These are phyloP conservation scores for Verticillium dahliae DNA, from an alignment of 2,329 filamentous ascomycete genomes.

Conservation along the genomic window DNA sequence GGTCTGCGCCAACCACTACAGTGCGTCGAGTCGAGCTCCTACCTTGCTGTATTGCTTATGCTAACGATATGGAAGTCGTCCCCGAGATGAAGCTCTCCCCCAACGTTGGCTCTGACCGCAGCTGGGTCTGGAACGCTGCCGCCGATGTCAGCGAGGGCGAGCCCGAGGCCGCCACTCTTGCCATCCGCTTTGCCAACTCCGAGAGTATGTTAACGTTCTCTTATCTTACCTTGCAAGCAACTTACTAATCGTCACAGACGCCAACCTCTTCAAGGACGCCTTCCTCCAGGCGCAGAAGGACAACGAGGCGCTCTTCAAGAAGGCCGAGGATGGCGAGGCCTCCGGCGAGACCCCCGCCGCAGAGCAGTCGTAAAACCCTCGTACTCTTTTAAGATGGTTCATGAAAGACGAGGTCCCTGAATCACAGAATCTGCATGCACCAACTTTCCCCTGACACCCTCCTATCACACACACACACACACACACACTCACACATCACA, in stretches of 20 bases:
- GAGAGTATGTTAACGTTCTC: constrained; percentile 63
- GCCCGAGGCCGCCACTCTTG: constrained; percentile 90
- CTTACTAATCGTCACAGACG: constrained; percentile 54
- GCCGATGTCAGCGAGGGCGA: constrained; percentile 98
- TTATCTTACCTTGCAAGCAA: not conserved
- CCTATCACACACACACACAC: not conserved
- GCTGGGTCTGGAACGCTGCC: constrained; percentile 98
- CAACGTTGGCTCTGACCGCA: constrained; percentile 96
- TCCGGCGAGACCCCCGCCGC: constrained; percentile 15
- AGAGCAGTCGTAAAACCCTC: constrained; percentile 4
- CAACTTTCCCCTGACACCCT: not conserved
- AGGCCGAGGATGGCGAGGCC: constrained; percentile 26
- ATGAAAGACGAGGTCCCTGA: not conserved
- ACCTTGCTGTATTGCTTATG: not conserved
- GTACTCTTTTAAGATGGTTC: not conserved
- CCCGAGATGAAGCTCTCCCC: constrained; percentile 98
- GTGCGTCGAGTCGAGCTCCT: constrained; percentile 47
- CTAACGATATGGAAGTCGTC: constrained; percentile 56
- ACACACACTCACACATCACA: not conserved
- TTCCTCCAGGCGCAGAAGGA: constrained; percentile 97
- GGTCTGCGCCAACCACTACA: constrained; percentile 99
- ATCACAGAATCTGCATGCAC: not conserved
- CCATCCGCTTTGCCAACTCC: constrained; percentile 95
- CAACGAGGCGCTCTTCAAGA: constrained; percentile 79
- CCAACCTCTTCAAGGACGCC: constrained; percentile 94